Evolutionary conservation across 1,139 yeast genomes (phyloP).

Genomic region (Kodamaea fungicola): DNA sequence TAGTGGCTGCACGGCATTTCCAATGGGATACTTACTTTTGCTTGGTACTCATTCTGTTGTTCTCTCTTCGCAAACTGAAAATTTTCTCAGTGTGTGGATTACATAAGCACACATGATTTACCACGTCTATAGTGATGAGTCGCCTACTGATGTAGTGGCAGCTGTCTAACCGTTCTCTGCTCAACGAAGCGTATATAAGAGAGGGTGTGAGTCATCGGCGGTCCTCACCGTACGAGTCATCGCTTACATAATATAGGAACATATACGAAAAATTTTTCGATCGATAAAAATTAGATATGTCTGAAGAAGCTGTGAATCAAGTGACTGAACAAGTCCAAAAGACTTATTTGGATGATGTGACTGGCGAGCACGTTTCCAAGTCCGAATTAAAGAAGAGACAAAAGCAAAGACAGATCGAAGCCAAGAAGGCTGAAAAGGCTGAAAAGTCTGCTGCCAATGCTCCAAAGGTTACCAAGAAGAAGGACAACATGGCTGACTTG

Average conservation of each 20-base stretch:
- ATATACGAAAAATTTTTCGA: slow-evolving; percentile 5
- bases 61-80: slow-evolving; percentile 5
- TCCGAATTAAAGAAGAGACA: slow-evolving; percentile 94
- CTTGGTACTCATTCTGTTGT: slow-evolving; percentile 21
- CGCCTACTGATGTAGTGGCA: too few relatives aligned
- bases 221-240: slow-evolving; percentile 1
- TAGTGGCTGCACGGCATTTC: slow-evolving; percentile 5
- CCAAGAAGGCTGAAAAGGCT: slow-evolving; percentile 89
- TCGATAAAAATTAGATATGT: slow-evolving; percentile 22
- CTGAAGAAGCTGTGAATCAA: slow-evolving; percentile 49
- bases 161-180: too few relatives aligned
- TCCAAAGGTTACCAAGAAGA: slow-evolving; percentile 50
- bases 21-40: slow-evolving; percentile 24
- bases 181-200: too few relatives aligned
- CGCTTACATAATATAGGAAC: slow-evolving; percentile 2
- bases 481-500: slow-evolving; percentile 78
- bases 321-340: slow-evolving; percentile 80
- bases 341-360: slow-evolving; percentile 85
- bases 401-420: slow-evolving; percentile 82
- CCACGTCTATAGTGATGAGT: too few relatives aligned
- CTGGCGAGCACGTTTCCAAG: slow-evolving; percentile 96
- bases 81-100: slow-evolving; percentile 5
- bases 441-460: slow-evolving; percentile 56
- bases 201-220: neutral
- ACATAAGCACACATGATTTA: too few relatives aligned